phyloP scores from a whole-genome alignment of 192 early-diverging fungal species.

The Podila minutissima region DNA sequence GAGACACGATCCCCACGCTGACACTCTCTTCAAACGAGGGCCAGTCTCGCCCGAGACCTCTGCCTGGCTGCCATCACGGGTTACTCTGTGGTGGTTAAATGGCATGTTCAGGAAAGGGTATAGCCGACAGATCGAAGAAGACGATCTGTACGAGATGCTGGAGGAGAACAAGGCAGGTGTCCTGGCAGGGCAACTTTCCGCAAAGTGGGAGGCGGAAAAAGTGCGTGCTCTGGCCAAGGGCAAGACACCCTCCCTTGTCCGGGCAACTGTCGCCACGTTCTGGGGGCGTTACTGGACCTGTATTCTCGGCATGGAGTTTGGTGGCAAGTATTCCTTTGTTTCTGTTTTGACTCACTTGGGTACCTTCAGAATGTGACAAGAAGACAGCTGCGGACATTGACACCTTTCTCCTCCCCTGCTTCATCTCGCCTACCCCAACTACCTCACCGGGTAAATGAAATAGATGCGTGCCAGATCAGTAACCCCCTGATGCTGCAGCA shows the following conservation, averaged over 20 bases:
- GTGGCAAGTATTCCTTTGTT: constrained; percentile 19
- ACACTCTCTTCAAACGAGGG: constrained; percentile 23
- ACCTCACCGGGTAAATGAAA: background rate
- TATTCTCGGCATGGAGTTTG: constrained; percentile 28
- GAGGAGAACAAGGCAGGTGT: constrained; percentile 17
- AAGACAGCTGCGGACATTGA: no score
- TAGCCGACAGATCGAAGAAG: constrained; percentile 27
- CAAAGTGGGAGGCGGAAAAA: constrained; percentile 28
- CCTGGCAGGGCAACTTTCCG: background rate
- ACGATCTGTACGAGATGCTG: constrained; percentile 55
- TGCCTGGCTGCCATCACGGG: constrained; percentile 45
- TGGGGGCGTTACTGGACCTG: constrained; percentile 32
- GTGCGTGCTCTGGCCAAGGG: constrained; percentile 13
- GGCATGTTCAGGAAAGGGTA: constrained; percentile 46
- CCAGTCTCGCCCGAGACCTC: constrained; percentile 40
- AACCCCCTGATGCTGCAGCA: constrained; percentile 30
- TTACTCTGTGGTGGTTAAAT: constrained; percentile 49
- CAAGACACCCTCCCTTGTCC: constrained; percentile 20
- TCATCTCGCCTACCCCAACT: background rate
- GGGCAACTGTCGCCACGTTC: constrained; percentile 23
- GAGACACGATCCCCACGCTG: background rate
- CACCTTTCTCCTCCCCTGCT: background rate
- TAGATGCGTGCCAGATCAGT: constrained; percentile 33
- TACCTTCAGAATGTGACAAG: no score
- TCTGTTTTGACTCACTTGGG: background rate